Conservation (phyloP, 1,139 yeast genomes). For the Schizosaccharomyces versatilis region DNA sequence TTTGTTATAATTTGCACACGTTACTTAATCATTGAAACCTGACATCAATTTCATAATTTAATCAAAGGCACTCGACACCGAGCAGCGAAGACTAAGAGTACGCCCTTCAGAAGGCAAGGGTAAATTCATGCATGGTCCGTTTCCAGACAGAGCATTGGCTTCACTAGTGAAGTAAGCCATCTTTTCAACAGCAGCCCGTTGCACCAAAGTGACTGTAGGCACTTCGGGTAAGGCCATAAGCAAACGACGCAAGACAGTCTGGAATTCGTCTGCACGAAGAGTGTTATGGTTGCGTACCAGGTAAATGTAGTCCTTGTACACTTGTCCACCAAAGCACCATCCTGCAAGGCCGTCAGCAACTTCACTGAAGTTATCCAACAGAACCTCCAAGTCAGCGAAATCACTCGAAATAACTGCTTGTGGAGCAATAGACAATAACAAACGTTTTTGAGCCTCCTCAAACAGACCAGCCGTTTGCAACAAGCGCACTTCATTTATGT, state of each 20-base stretch:
- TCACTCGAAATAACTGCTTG: slow-evolving; percentile 28
- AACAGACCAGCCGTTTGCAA: slow-evolving; percentile 40
- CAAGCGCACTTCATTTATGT: slow-evolving; percentile 37
- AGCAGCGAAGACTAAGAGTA: too few relatives aligned
- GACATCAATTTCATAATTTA: too few relatives aligned
- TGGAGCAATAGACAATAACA: slow-evolving; percentile 48
- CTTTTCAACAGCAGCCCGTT: neutral
- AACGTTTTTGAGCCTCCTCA: slow-evolving; percentile 40
- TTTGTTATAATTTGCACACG: too few relatives aligned
- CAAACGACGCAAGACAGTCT: neutral
- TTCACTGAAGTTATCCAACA: slow-evolving; percentile 30
- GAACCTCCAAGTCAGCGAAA: slow-evolving; percentile 21
- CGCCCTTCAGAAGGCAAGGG: too few relatives aligned
- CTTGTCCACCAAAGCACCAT: slow-evolving; percentile 33
- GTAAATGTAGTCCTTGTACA: slow-evolving; percentile 19
- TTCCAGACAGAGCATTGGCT: too few relatives aligned
- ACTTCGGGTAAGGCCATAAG: neutral
- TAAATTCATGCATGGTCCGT: too few relatives aligned
- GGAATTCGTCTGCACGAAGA: neutral
- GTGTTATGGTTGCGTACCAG: neutral
- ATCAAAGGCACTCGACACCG: too few relatives aligned
- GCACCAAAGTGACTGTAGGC: neutral
- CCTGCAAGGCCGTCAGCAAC: slow-evolving; percentile 23
- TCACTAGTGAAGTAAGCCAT: neutral
- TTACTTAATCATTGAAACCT: too few relatives aligned